phyloP scores from a whole-genome alignment of 2,329 filamentous ascomycete species.

The Aspergillus pseudoglaucus region DNA sequence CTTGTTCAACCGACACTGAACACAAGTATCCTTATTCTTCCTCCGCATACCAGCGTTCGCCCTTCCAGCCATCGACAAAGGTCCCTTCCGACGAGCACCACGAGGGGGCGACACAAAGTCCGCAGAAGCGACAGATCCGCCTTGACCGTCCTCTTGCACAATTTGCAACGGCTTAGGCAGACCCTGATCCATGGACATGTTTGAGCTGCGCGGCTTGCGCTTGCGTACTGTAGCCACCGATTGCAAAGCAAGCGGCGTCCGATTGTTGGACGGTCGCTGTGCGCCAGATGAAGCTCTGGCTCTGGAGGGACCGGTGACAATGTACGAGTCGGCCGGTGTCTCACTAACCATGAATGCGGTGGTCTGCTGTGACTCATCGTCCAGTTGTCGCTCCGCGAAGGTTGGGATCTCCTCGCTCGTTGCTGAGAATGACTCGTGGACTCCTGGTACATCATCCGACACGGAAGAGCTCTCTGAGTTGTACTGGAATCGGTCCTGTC shows the following conservation, averaged over 20 bases:
- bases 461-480: conserved; percentile 33
- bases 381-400: conserved; percentile 24
- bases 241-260: conserved; percentile 33
- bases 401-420: conserved; percentile 24
- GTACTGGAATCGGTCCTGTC: conserved; percentile 26
- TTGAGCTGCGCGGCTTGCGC: conserved; percentile 26
- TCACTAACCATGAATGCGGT: conserved; percentile 33
- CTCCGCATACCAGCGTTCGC: conserved; percentile 37
- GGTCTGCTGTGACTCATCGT: conserved; percentile 27
- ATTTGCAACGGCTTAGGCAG: conserved; percentile 33
- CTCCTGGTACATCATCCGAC: conserved; percentile 27
- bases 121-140: conserved; percentile 35
- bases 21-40: conserved; percentile 40
- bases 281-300: conserved; percentile 31
- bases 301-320: neutral
- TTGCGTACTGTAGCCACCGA: conserved; percentile 32
- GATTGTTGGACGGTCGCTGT: conserved; percentile 28
- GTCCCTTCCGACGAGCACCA: conserved; percentile 39
- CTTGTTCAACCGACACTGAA: conserved; percentile 40
- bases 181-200: conserved; percentile 22
- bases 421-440: conserved; percentile 29
- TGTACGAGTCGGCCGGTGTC: conserved; percentile 19
- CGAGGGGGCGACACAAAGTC: conserved; percentile 37
- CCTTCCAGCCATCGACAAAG: conserved; percentile 32
- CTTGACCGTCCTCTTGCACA: conserved; percentile 39